Conservation (phyloP, 2,329 filamentous ascomycete species). For the Didymella sp. region DNA sequence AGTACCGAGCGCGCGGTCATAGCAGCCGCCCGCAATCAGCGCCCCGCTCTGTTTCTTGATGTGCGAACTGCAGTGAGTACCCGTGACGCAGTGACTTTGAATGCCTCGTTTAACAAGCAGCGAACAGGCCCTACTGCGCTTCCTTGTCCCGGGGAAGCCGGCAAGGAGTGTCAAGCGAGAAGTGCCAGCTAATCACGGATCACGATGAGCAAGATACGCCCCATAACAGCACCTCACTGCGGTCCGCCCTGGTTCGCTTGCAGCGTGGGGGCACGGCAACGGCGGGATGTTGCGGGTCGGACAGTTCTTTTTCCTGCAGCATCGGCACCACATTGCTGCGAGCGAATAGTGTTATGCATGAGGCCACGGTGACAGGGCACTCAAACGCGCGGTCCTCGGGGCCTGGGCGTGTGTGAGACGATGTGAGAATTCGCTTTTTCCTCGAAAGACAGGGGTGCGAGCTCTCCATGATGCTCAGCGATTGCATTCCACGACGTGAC, state of each 20-base stretch:
- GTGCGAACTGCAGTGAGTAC: conserved; percentile 22
- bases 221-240: conserved; percentile 9
- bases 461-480: conserved; percentile 26
- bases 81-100: conserved; percentile 32
- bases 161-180: conserved; percentile 37
- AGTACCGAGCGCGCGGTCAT: conserved; percentile 40
- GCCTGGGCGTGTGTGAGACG: conserved; percentile 30
- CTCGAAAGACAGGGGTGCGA: conserved; percentile 27
- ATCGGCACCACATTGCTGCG: conserved; percentile 32
- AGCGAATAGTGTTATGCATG: conserved; percentile 44
- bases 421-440: conserved; percentile 34
- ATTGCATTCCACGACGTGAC: conserved; percentile 34
- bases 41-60: conserved; percentile 31
- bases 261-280: conserved; percentile 34
- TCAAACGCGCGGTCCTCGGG: conserved; percentile 33
- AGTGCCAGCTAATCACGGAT: conserved; percentile 23
- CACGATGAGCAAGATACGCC: conserved; percentile 1
- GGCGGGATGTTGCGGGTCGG: conserved; percentile 34
- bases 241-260: conserved; percentile 34
- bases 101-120: conserved; percentile 19
- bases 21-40: conserved; percentile 32
- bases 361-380: conserved; percentile 35
- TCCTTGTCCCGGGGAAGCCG: conserved; percentile 42
- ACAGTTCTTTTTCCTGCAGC: conserved; percentile 40
- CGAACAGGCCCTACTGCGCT: conserved; percentile 3